These are phyloP conservation scores for Cladobotryum mycophilum DNA, from an alignment of 2,329 filamentous ascomycete species.

Conservation along the genomic window DNA sequence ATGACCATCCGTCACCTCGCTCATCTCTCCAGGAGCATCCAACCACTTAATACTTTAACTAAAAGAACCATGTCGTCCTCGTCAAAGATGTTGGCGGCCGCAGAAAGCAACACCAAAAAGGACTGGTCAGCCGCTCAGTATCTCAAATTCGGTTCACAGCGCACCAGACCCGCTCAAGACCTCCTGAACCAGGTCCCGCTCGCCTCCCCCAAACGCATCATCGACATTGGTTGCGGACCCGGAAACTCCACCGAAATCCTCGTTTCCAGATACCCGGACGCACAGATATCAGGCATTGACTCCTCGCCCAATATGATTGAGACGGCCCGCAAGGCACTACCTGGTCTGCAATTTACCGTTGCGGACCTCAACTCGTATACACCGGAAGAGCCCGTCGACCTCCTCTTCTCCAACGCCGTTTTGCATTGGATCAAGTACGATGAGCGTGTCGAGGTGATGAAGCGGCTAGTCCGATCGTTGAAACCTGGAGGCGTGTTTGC, in stretches of 20 bases:
- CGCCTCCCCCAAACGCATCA: conserved; percentile 34
- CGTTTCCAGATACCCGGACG: conserved; percentile 38
- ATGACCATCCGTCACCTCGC: too few species aligned
- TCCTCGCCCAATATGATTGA: conserved; percentile 49
- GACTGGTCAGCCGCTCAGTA: conserved; percentile 52
- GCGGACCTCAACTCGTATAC: conserved; percentile 40
- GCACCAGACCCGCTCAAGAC: conserved; percentile 47
- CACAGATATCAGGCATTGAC: conserved; percentile 46
- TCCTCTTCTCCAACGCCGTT: conserved; percentile 52
- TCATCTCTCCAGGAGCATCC: too few species aligned
- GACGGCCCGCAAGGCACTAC: conserved; percentile 36
- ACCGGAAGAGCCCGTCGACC: conserved; percentile 26
- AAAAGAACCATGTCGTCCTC: conserved; percentile 5
- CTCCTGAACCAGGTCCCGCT: conserved; percentile 43
- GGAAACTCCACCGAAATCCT: conserved; percentile 52
- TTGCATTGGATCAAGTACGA: conserved; percentile 49
- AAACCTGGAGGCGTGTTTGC: conserved; percentile 43
- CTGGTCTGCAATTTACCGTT: conserved; percentile 37
- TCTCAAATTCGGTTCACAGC: conserved; percentile 47
- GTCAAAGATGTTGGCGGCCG: too few species aligned
- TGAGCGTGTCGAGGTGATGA: conserved; percentile 39
- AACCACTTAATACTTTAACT: too few species aligned
- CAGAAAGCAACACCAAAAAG: conserved; percentile 9
- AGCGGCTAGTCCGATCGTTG: conserved; percentile 35
- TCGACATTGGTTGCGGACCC: conserved; percentile 56